These are phyloP conservation scores for Yarrowia hollandica DNA, from an alignment of 805 yeast species.

Conservation along the genomic window DNA sequence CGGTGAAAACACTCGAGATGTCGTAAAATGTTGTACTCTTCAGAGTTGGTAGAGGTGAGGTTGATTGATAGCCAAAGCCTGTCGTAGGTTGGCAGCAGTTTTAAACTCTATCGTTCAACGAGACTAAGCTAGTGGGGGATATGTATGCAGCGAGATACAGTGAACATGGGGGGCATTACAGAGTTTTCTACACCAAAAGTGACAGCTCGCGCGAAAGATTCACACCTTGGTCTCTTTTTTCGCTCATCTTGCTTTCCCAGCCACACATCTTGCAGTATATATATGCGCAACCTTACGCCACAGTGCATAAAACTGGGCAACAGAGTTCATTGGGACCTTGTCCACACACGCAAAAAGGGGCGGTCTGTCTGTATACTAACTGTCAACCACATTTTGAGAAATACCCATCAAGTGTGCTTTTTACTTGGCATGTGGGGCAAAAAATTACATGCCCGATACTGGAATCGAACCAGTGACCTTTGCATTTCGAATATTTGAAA, in stretches of 20 bases:
- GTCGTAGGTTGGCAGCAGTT: background rate
- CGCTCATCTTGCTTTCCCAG: background rate
- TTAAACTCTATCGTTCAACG: slow-evolving; percentile 10
- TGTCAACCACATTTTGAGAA: too few species aligned
- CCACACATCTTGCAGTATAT: background rate
- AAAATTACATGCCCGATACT: slow-evolving; percentile 42
- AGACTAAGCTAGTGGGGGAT: too few species aligned
- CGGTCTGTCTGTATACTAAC: too few species aligned
- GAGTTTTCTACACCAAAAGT: too few species aligned
- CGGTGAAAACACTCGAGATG: slow-evolving; percentile 28
- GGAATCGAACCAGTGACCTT: slow-evolving; percentile 48
- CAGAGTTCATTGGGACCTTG: background rate
- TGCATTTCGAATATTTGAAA: slow-evolving; percentile 36
- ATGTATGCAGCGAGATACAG: too few species aligned
- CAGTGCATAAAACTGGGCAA: background rate
- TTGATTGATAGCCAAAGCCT: background rate
- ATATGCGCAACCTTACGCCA: slow-evolving; percentile 24
- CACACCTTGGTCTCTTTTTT: too few species aligned
- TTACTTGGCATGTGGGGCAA: too few species aligned
- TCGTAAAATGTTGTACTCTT: background rate
- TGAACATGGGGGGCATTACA: too few species aligned
- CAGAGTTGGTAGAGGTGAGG: background rate
- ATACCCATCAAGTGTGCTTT: too few species aligned
- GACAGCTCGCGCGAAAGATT: too few species aligned
- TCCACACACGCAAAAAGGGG: too few species aligned